phyloP scores from a whole-genome alignment of 2,329 filamentous ascomycete species.

The Fusarium anthophilum region DNA sequence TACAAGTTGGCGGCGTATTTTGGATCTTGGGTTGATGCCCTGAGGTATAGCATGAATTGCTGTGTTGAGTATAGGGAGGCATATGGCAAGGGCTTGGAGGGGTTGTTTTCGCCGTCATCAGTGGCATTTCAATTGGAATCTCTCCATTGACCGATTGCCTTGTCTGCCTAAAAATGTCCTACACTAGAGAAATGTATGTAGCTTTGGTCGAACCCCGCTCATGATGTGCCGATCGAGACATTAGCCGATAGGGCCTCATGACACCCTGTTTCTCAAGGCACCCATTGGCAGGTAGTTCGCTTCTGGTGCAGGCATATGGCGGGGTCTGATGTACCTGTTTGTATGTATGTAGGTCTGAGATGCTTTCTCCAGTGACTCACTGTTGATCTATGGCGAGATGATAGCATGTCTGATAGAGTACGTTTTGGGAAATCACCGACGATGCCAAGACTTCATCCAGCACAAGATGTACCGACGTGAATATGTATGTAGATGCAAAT shows the following conservation, averaged over 20 bases:
- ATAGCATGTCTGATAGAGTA: slow-evolving; percentile 8
- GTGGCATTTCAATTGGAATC: not conserved
- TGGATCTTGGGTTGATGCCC: not conserved
- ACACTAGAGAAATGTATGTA: not conserved
- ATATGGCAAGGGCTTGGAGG: not conserved
- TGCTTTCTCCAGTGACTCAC: slow-evolving; percentile 17
- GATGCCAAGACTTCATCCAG: not conserved
- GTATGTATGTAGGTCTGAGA: not conserved
- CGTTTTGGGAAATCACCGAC: not conserved
- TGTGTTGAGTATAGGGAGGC: no score
- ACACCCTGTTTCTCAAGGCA: slow-evolving; percentile 28
- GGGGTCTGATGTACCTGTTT: not conserved
- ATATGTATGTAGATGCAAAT: not conserved
- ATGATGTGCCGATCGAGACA: slow-evolving; percentile 8
- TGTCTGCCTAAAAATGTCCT: slow-evolving; percentile 12
- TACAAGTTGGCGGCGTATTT: not conserved
- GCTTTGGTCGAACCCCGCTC: not conserved
- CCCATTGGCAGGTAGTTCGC: not conserved
- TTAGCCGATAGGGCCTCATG: slow-evolving; percentile 18
- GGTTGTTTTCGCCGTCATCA: not conserved
- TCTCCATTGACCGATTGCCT: not conserved
- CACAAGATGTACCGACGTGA: not conserved
- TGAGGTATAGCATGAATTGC: not conserved
- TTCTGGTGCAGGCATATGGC: not conserved
- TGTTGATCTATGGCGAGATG: not conserved